Evolutionary conservation across 2,329 filamentous ascomycete species (phyloP).

Genomic region (Paraphaeosphaeria minitans): DNA sequence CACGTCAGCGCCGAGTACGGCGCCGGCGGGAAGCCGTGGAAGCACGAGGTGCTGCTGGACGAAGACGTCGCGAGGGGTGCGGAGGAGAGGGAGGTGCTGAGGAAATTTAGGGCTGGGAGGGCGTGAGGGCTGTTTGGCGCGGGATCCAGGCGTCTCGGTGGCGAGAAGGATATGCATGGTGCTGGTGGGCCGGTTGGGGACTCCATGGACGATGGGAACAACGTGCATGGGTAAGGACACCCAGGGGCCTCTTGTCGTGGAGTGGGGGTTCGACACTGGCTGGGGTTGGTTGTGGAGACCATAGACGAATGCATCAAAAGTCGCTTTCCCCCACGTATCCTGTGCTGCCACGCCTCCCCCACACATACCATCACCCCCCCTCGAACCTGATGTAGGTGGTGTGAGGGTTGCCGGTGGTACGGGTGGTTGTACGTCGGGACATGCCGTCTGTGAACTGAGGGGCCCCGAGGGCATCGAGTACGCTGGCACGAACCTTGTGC

Average conservation of each 20-base stretch:
- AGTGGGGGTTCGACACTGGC: no score
- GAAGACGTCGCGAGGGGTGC: conserved; percentile 38
- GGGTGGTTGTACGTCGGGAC: no score
- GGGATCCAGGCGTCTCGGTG: no score
- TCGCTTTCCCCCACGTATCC: not conserved
- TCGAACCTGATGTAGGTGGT: no score
- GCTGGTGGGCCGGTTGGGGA: not conserved
- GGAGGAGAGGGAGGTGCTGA: conserved; percentile 41
- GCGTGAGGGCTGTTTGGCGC: conserved; percentile 10
- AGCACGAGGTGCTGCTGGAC: conserved; percentile 57
- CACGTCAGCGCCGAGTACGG: conserved; percentile 81
- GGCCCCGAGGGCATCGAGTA: no score
- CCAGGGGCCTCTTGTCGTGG: no score
- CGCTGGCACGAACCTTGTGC: no score
- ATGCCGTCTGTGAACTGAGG: no score
- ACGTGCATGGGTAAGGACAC: no score
- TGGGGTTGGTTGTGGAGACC: no score
- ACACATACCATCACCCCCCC: not conserved
- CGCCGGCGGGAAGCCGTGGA: conserved; percentile 59
- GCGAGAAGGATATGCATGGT: not conserved
- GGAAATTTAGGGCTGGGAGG: conserved; percentile 35
- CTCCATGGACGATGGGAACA: no score
- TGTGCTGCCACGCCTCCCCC: not conserved
- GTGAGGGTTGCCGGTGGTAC: no score
- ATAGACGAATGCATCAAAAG: not conserved